Percentiles rank a stretch among this genome's conserved stretches.
Conservation (phyloP, 2,329 filamentous ascomycete species). For the Epichloe coenophiala region DNA sequence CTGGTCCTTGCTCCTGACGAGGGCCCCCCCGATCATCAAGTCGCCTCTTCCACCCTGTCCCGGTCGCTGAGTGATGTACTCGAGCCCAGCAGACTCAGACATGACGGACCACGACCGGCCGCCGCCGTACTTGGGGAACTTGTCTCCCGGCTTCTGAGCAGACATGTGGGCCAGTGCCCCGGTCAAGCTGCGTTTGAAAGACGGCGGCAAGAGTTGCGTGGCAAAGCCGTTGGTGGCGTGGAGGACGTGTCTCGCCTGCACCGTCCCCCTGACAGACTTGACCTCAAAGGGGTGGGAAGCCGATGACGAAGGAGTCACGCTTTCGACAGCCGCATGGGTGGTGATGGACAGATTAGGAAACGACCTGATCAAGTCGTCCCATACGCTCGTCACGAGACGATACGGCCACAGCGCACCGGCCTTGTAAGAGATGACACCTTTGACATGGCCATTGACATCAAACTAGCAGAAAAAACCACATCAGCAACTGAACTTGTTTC, state of each 20-base stretch:
- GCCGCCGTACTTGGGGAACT: conserved; percentile 18
- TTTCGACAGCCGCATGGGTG: conserved; percentile 23
- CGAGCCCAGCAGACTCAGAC: conserved; percentile 28
- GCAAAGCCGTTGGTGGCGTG: conserved; percentile 45
- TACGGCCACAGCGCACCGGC: conserved; percentile 39
- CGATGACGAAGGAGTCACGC: conserved; percentile 9
- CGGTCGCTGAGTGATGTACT: conserved; percentile 38
- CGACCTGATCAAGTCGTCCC: conserved; percentile 25
- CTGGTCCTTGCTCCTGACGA: conserved; percentile 26
- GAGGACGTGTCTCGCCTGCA: conserved; percentile 36
- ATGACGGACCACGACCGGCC: conserved; percentile 37
- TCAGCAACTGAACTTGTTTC: background rate
- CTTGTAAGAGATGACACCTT: conserved; percentile 29
- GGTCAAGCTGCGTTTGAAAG: conserved; percentile 30
- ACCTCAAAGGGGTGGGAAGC: conserved; percentile 25
- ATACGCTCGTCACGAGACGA: conserved; percentile 32
- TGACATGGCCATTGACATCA: conserved; percentile 19
- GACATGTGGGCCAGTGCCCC: conserved; percentile 36
- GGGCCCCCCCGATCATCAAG: conserved; percentile 37
- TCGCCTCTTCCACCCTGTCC: conserved; percentile 22
- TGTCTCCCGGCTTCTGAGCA: conserved; percentile 28
- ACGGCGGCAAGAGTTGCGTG: conserved; percentile 37
- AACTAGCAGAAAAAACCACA: conserved; percentile 15
- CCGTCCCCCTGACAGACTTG: conserved; percentile 28
- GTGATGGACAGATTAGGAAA: conserved; percentile 24